Base-by-base conservation (phyloP, 2,329 filamentous ascomycete species). In the Cercospora sp. region DNA sequence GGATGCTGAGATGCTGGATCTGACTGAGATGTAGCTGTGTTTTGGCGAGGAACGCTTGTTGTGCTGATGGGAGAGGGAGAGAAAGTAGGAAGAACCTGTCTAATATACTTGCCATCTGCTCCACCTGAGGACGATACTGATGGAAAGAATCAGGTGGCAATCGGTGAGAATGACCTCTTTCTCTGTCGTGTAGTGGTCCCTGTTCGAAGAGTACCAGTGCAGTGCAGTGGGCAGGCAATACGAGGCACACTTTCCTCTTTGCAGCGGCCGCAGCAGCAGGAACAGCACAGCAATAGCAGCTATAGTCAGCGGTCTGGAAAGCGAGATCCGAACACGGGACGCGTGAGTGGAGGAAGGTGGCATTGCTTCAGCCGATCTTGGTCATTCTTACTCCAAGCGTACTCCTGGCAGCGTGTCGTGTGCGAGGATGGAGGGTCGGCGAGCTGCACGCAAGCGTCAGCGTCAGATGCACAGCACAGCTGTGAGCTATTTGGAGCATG, bases 161-260 rank as follows among this genome's bases (percentile, higher is more conserved):
- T 53, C 23, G 23, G 48, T 26, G 45, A 16, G 20, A 26, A 23
- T 53, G 55, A 58, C 3, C 30, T 36, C 55, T 59, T n/a, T 23
- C 16, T 33, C n/a, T n/a, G n/a, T n/a, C 28, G 26, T 31, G 23
- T 10, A 1, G 7, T 58, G 53, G 53, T n/a, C 53, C 53, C 53
- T 58, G 53, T 6, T 30, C 30, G 26, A 58, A 1, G 12, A n/a
- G 53, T n/a, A n/a, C 26, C 53, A 58, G 13, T 16, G 53, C 53
- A 30, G 13, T 26, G 53, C 53, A 9, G 30, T 58, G 26, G 26
- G 26, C 53, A 58, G 26, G 26, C 53, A 58, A 58, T 58, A 58
- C 53, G 53, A 58, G 53, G 26, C 53, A 58, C 53, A n/a, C 53
- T 31, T 58, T n/a, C 26, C 53, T 30, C 53, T 58, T 58, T 58